A percentile compares a stretch with the other conserved stretches of the same genome.
Conservation (phyloP, 2,329 filamentous ascomycete species). For the Aspergillus caelatus region DNA sequence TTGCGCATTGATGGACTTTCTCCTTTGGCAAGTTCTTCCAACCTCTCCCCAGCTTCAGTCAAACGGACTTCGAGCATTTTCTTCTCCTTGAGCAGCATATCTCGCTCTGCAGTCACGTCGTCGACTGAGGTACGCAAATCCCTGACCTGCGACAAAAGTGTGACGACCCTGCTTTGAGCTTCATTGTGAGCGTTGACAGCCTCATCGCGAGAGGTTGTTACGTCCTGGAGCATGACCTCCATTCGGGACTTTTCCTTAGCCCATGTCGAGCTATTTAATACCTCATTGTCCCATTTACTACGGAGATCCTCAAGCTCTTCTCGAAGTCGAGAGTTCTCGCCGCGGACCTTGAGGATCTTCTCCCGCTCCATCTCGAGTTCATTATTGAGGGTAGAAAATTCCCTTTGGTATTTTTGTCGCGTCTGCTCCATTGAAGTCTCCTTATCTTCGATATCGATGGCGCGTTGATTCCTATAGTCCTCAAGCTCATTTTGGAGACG, state of each 20-base stretch:
- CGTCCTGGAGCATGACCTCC: conserved; percentile 84
- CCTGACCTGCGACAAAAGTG: conserved; percentile 85
- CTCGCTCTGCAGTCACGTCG: conserved; percentile 81
- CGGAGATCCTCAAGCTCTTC: conserved; percentile 94
- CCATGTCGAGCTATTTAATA: conserved; percentile 96
- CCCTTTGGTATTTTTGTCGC: conserved; percentile 93
- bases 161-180: conserved; percentile 89
- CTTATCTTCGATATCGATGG: conserved; percentile 96
- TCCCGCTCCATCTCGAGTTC: conserved; percentile 94
- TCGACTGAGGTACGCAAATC: conserved; percentile 81
- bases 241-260: conserved; percentile 95
- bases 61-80: conserved; percentile 82
- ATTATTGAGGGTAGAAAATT: conserved; percentile 85
- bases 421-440: conserved; percentile 96
- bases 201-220: conserved; percentile 90
- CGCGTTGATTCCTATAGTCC: conserved; percentile 92
- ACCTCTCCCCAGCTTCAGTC: conserved; percentile 80
- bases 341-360: conserved; percentile 79
- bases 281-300: conserved; percentile 97
- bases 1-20: conserved; percentile 87
- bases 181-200: conserved; percentile 92
- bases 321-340: conserved; percentile 84
- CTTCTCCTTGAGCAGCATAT: conserved; percentile 85
- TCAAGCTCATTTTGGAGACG: conserved; percentile 95
- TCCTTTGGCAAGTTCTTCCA: conserved; percentile 84